Conservation (phyloP, 441 rosid genomes). For the Theobroma grandiflorum region DNA sequence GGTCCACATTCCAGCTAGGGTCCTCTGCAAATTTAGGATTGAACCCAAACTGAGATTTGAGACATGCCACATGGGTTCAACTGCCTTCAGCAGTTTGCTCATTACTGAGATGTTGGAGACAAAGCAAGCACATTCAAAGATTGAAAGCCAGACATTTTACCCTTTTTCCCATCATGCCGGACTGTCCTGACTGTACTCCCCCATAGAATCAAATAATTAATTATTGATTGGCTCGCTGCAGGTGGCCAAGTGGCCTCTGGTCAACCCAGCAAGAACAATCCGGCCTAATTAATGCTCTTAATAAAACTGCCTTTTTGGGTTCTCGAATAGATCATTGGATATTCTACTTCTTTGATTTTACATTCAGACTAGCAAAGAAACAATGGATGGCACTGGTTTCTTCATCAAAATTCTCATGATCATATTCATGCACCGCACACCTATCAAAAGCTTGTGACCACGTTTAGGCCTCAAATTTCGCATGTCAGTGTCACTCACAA, state of each 20-base stretch:
- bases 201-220: not conserved
- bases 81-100: not conserved
- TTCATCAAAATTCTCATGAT: not conserved
- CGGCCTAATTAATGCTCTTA: not conserved
- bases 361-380: not conserved
- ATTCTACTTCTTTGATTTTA: not conserved
- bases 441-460: not conserved
- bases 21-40: not conserved
- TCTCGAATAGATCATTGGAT: not conserved
- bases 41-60: not conserved
- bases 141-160: not conserved
- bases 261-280: not conserved
- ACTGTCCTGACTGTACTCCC: slow-evolving; percentile 11
- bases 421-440: slow-evolving; percentile 16
- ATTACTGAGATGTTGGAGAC: slow-evolving; percentile 16
- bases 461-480: not conserved
- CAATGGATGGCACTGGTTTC: no score
- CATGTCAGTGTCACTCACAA: not conserved
- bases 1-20: not conserved
- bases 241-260: not conserved
- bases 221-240: slow-evolving; percentile 18
- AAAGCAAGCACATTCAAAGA: slow-evolving; percentile 13
- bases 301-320: not conserved
- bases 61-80: slow-evolving; percentile 3
- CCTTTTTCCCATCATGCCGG: not conserved